Base-by-base conservation (phyloP, 1,284 basidiomycete genomes). In the Marasmius fiardii region DNA sequence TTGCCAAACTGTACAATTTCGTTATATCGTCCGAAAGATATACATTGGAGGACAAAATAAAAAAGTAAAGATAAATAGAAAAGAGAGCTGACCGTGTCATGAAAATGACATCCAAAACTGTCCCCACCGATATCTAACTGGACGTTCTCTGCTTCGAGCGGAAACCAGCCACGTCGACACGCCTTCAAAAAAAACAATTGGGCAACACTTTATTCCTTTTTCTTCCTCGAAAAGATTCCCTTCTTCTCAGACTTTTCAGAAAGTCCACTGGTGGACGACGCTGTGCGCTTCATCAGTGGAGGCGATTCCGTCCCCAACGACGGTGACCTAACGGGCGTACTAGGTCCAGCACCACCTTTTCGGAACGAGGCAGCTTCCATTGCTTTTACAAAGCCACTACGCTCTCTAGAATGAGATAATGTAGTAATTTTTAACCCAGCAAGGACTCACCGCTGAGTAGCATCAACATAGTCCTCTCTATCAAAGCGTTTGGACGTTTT, bases 391-490 rank as follows among this genome's bases (percentile, higher is more conserved):
- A 79, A 61, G 5, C 73, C 72, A 43, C 77, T 79, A 16, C 16
- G 4, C 4, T 10, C 10, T 31, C 12, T 24, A 48, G 24, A 45
- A 34, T 20, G 18, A 26, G 5, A 53, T 24, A 24, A 50, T 24
- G 43, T 11, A 26, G 14, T 43, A 31, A 31, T 4, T 31, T 31
- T n/a, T n/a, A n/a, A n/a, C 14, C 43, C n/a, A 14, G n/a, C 24
- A 23, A 35, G 31, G 7, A 71, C 77, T 60, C 57, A 87, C 86
- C 86, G 73, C 65, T 88, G 87, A 8, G 86, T 88, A 4, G 85
- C 84, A 63, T 88, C 86, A 10, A 88, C 71, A 58, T 90, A 88
- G 47, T 80, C 76, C 50, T 85, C 81, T 37, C 82, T 72, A 56
- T 82, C 79, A 59, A 85, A 76, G 7, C 77, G 75, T 58, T 75